A percentile compares a stretch with the other conserved stretches of the same genome.
phyloP scores from a whole-genome alignment of 495 filamentous ascomycete genomes.

The Usnea hakonensis region DNA sequence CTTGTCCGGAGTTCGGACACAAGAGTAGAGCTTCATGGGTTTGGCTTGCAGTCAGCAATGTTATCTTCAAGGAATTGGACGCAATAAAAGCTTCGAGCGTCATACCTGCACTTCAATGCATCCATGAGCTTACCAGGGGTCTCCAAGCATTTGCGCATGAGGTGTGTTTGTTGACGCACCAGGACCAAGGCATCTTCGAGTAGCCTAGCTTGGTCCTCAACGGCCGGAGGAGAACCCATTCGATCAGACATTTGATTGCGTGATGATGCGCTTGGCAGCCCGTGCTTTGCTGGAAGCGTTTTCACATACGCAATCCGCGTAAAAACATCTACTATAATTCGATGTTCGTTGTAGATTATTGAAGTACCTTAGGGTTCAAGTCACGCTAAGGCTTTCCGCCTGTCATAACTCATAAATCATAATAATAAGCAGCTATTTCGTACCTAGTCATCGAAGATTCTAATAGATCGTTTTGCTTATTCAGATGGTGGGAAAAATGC shows the following conservation, averaged over 20 bases:
- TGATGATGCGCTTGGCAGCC: conserved; percentile 8
- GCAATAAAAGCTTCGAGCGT: not conserved
- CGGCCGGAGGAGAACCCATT: conserved; percentile 56
- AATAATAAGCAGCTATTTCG: not conserved
- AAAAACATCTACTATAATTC: not conserved
- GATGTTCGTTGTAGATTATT: not conserved
- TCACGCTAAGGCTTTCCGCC: not conserved
- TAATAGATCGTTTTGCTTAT: not conserved
- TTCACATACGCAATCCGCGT: not conserved
- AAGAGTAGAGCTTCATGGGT: conserved; percentile 69
- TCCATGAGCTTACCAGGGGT: conserved; percentile 99
- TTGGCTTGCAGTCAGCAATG: conserved; percentile 10
- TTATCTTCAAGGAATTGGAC: not conserved
- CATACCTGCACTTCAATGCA: conserved; percentile 95
- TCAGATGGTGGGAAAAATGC: not conserved
- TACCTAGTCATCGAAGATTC: not conserved
- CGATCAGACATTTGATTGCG: conserved; percentile 45
- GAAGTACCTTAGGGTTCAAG: not conserved
- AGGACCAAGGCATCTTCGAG: conserved; percentile 94
- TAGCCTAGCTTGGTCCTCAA: conserved; percentile 88
- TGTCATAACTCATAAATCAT: too few relatives aligned
- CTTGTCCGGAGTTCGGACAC: conserved; percentile 96
- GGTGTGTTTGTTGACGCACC: conserved; percentile 86
- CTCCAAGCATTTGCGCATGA: conserved; percentile 97
- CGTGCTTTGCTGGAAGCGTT: not conserved